Base-by-base conservation (phyloP, 108 stramenopile genomes). In the Aureococcus anophagefferens region DNA sequence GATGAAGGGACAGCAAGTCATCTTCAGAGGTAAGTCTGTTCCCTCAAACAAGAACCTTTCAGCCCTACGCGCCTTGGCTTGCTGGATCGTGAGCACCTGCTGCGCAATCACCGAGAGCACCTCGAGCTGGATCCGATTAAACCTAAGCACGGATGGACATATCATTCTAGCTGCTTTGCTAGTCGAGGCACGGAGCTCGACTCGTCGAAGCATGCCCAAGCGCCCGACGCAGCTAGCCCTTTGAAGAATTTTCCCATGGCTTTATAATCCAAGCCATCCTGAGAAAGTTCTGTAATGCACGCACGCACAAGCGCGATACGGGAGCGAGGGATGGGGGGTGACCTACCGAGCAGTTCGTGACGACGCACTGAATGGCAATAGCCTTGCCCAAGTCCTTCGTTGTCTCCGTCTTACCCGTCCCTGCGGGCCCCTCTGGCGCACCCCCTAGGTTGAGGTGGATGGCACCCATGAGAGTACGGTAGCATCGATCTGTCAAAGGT, bases 121-220 rank as follows among this genome's bases (percentile, higher is more conserved):
- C 76, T 88, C 88, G 33, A 88, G 83, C 33, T 87, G 79, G 77
- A 88, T 88, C 17, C 88, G 84, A 72, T 88, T 88, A 72, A 88
- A 88, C n/a, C n/a, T n/a, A n/a, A n/a, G n/a, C n/a, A n/a, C n/a
- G n/a, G n/a, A n/a, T n/a, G n/a, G n/a, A n/a, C n/a, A 85, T 85
- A 45, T 85, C 83, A 62, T 84, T 85, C n/a, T n/a, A n/a, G n/a
- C n/a, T n/a, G n/a, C n/a, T n/a, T n/a, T n/a, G n/a, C n/a, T n/a
- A n/a, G n/a, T n/a, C n/a, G n/a, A n/a, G n/a, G n/a, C n/a, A n/a
- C n/a, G n/a, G n/a, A n/a, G n/a, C n/a, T n/a, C n/a, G n/a, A n/a
- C 72, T 88, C 88, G 62, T 88, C 88, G 64, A 88, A 88, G 76
- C 88, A 88, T 0, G 86, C 88, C 88, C 88, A 88, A 18, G 86